Base-by-base conservation (phyloP, 2,329 filamentous ascomycete genomes). In the Ceratocystis lukuohia region DNA sequence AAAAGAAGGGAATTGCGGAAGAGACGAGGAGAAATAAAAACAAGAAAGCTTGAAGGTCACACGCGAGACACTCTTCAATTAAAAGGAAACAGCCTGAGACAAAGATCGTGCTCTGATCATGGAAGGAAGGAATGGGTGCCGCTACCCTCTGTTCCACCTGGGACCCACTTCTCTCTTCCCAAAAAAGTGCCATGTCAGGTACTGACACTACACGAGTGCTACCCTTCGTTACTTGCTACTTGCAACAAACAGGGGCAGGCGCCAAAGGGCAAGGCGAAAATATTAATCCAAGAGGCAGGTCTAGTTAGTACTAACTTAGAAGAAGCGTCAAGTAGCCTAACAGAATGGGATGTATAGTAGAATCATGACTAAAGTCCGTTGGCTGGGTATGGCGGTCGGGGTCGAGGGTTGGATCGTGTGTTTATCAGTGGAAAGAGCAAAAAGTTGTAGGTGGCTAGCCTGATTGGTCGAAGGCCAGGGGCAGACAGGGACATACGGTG, bases 1-100 rank as follows among this genome's bases (percentile, higher is more conserved):
- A 17, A 3, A 7, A 30, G 2, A 48, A 68, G 48, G 22, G 56
- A 30, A 50, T 25, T 12, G 5, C 41, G 37, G 20, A 28, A 28
- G 5, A 62, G 20, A 48, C 8, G 20, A 28, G 6, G 22, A 53
- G 56, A 15, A 20, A 53, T 12, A 37, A 48, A 63, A 12, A 33
- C 22, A 63, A 63, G 61, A 50, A 20, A 67, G 57, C 67, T 30
- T 62, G 41, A 67, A 65, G 61, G 7, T 28, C 53, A 62, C 30
- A 56, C 57, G 53, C 33, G 37, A 65, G 53, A 33, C 62, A 41
- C 56, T 41, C 62, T 37, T 20, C 53, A 41, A 41, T 56, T 64
- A 53, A 53, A 64, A 56, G 62, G 20, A 64, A 64, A 65, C 41
- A 45, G 33, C 22, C 44, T 62, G 61, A 46, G 61, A 46, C 61